Evolutionary conservation across 495 filamentous ascomycete species (phyloP).

Genomic region (Penicillium coffeae): DNA sequence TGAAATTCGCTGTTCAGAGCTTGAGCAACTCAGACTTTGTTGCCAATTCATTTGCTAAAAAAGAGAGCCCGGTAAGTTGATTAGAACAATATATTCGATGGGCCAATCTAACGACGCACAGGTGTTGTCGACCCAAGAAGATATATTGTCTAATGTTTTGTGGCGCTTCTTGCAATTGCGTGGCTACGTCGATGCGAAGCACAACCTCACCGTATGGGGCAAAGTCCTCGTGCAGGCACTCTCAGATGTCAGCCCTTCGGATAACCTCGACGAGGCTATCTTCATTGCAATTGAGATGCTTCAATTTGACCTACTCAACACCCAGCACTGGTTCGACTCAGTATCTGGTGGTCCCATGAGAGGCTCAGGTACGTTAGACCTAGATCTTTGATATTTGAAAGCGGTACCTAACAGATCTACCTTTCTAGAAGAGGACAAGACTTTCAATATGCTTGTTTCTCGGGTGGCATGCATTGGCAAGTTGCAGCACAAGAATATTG

Average conservation of each 20-base stretch:
- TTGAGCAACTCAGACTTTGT: slow-evolving; percentile 64
- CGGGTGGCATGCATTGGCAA: slow-evolving; percentile 79
- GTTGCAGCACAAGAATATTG: slow-evolving; percentile 75
- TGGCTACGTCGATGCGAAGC: slow-evolving; percentile 74
- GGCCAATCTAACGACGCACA: too few relatives aligned
- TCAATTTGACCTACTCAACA: slow-evolving; percentile 71
- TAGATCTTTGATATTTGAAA: background rate
- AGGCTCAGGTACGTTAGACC: slow-evolving; percentile 51
- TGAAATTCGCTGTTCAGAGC: slow-evolving; percentile 48
- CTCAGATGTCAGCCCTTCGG: slow-evolving; percentile 51
- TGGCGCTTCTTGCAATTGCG: slow-evolving; percentile 89
- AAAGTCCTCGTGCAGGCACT: slow-evolving; percentile 68
- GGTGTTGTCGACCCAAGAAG: slow-evolving; percentile 51
- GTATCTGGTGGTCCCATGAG: slow-evolving; percentile 58
- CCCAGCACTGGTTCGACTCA: slow-evolving; percentile 51
- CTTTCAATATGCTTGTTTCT: slow-evolving; percentile 72
- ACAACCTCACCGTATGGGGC: slow-evolving; percentile 82
- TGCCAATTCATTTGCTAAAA: slow-evolving; percentile 54
- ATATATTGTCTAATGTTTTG: slow-evolving; percentile 71
- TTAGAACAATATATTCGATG: too few relatives aligned
- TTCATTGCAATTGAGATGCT: slow-evolving; percentile 80
- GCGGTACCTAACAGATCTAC: background rate
- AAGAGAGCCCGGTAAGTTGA: slow-evolving; percentile 33
- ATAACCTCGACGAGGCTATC: slow-evolving; percentile 57
- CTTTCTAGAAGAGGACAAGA: slow-evolving; percentile 55